Base-by-base conservation (phyloP, 2,329 filamentous ascomycete genomes). In the Sarocladiaceae sp. region DNA sequence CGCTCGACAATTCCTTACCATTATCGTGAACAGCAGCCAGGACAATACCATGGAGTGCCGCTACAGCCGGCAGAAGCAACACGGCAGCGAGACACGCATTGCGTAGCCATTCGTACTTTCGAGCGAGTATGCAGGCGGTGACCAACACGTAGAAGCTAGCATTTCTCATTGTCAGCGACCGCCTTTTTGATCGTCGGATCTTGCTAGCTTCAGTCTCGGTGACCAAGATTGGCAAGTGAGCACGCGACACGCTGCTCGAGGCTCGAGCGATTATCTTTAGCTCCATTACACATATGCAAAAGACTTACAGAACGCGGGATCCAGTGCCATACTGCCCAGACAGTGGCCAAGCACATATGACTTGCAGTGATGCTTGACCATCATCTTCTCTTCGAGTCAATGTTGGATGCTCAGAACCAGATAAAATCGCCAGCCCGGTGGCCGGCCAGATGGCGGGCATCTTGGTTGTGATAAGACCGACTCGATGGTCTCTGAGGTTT, bases 101-200 rank as follows among this genome's bases (percentile, higher is more conserved):
- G 43, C 74, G 70, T 3, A 84, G 66, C 78, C 78, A 83, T 58
- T 78, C 73, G 21, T 64, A 61, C 51, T 77, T 80, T 40, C 78
- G 69, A n/a, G 76, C 79, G 39, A 84, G 59, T 3, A 84, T 69
- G 53, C 80, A 85, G 2, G 78, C 71, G 40, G 75, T 70, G 41
- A 85, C 73, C 2, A 85, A 71, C 33, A 76, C 68, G 55, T 85
- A 85, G 57, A 83, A 82, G 48, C 77, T 78, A n/a, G n/a, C n/a
- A n/a, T n/a, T n/a, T n/a, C n/a, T n/a, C n/a, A n/a, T n/a, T n/a
- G n/a, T n/a, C n/a, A n/a, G n/a, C n/a, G n/a, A n/a, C n/a, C n/a
- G n/a, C n/a, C n/a, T n/a, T n/a, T n/a, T n/a, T n/a, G n/a, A n/a
- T n/a, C n/a, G n/a, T n/a, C n/a, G n/a, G n/a, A n/a, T n/a, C n/a